Conservation (phyloP, 2,329 filamentous ascomycete species). For the Plectosphaerella sp. region DNA sequence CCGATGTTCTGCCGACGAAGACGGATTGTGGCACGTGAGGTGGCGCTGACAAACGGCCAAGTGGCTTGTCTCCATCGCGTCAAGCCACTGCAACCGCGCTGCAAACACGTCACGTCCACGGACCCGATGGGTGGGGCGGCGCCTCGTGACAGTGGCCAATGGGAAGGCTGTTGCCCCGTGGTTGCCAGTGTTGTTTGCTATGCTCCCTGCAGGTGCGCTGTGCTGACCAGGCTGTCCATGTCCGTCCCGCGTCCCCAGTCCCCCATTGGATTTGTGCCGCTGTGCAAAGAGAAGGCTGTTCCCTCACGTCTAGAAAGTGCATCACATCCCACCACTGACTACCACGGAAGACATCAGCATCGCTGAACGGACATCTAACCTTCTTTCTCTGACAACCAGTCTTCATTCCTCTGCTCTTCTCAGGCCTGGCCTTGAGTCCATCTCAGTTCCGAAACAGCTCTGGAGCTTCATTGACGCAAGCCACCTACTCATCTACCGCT, state of each 20-base stretch:
- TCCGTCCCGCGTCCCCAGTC: not conserved
- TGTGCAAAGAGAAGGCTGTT: not conserved
- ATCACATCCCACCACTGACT: too few relatives aligned
- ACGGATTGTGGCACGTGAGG: too few relatives aligned
- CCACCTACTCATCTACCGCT: too few relatives aligned
- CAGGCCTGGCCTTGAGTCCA: too few relatives aligned
- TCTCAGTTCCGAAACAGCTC: too few relatives aligned
- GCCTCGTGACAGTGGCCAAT: constrained; percentile 32
- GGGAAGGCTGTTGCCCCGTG: constrained; percentile 45
- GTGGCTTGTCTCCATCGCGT: not conserved
- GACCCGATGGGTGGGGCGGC: not conserved
- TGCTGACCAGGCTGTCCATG: constrained; percentile 1
- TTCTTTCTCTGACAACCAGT: too few relatives aligned
- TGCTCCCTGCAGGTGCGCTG: constrained; percentile 3
- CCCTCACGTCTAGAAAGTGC: too few relatives aligned
- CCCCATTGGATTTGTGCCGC: not conserved
- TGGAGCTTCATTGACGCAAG: too few relatives aligned
- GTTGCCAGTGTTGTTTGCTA: constrained; percentile 49
- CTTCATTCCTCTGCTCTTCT: too few relatives aligned
- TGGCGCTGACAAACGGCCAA: too few relatives aligned
- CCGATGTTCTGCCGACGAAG: not conserved
- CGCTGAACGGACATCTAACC: too few relatives aligned
- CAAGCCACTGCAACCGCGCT: constrained; percentile 12
- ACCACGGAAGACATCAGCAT: too few relatives aligned
- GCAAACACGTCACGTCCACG: not conserved